Evolutionary conservation across 2,329 filamentous ascomycete genomes (phyloP).

Genomic region (Calonectria pauciramosa): DNA sequence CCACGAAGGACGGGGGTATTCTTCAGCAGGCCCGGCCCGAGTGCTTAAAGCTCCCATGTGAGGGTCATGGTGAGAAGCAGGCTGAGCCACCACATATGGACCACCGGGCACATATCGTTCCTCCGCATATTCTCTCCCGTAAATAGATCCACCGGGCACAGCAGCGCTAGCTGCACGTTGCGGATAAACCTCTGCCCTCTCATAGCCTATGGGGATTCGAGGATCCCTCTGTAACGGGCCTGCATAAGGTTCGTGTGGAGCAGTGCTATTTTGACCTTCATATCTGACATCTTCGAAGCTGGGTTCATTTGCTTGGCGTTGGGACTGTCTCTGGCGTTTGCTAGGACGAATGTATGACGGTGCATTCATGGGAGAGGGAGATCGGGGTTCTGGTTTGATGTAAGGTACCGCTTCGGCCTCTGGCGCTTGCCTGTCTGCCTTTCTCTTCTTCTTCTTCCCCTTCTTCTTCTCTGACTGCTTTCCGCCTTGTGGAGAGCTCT

Average conservation of each 20-base stretch:
- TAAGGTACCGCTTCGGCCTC: conserved; percentile 64
- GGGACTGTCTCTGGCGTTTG: conserved; percentile 68
- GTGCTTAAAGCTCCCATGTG: conserved; percentile 43
- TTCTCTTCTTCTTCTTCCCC: conserved; percentile 66
- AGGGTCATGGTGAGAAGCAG: conserved; percentile 50
- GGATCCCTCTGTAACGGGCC: conserved; percentile 47
- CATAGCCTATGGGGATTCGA: conserved; percentile 53
- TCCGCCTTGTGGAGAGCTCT: conserved; percentile 70
- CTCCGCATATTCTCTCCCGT: conserved; percentile 51
- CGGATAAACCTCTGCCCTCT: conserved; percentile 38
- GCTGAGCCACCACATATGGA: conserved; percentile 51
- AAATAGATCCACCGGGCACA: conserved; percentile 47
- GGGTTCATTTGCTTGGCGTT: conserved; percentile 53
- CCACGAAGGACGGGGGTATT: conserved; percentile 56
- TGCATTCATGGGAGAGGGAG: conserved; percentile 70
- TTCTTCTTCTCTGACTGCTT: conserved; percentile 64
- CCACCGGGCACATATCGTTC: conserved; percentile 48
- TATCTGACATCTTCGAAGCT: conserved; percentile 57
- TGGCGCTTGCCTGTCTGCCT: conserved; percentile 63
- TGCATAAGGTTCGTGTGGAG: conserved; percentile 52
- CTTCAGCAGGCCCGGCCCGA: conserved; percentile 57
- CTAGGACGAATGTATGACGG: conserved; percentile 66
- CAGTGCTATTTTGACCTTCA: conserved; percentile 54
- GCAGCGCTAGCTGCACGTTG: conserved; percentile 43
- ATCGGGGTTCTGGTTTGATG: conserved; percentile 76